Evolutionary conservation across 208 protist species (phyloP).

Genomic region (Wallacemonas sp.): DNA sequence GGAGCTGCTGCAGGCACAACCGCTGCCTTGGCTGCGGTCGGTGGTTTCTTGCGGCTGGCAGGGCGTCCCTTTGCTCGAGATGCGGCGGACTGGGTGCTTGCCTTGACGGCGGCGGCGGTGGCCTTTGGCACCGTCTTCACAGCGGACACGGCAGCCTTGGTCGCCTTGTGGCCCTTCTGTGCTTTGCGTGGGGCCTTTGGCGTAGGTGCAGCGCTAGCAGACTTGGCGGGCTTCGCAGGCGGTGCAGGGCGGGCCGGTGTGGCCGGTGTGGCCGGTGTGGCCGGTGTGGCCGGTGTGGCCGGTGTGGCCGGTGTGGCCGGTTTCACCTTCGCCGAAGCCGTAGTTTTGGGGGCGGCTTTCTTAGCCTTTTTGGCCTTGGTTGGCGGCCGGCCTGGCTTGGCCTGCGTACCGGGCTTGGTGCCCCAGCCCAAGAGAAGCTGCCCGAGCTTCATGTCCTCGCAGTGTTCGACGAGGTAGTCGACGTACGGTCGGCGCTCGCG

Average conservation of each 20-base stretch:
- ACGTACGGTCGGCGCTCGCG: conserved; percentile 4
- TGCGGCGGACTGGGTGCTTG: neutral
- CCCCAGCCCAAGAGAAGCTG: neutral
- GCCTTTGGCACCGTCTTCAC: too few relatives aligned
- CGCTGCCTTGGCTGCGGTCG: too few relatives aligned
- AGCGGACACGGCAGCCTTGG: too few relatives aligned
- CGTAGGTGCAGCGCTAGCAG: neutral
- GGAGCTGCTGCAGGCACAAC: neutral
- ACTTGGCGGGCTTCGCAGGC: too few relatives aligned
- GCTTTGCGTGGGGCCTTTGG: neutral
- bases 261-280: too few relatives aligned
- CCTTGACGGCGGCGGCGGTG: too few relatives aligned
- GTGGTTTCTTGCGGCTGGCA: too few relatives aligned
- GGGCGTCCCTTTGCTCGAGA: neutral
- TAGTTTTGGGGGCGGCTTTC: neutral
- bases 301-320: neutral
- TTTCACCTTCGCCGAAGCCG: neutral
- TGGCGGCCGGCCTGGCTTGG: too few relatives aligned
- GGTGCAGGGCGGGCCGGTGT: too few relatives aligned
- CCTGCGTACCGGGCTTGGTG: too few relatives aligned
- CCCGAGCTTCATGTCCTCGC: neutral
- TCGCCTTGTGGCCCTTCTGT: too few relatives aligned
- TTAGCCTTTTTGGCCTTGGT: neutral
- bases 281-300: neutral
- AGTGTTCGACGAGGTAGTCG: conserved; percentile 4